Base-by-base conservation (phyloP, 164 flowering plant species). In the Magnolia changhungtana region DNA sequence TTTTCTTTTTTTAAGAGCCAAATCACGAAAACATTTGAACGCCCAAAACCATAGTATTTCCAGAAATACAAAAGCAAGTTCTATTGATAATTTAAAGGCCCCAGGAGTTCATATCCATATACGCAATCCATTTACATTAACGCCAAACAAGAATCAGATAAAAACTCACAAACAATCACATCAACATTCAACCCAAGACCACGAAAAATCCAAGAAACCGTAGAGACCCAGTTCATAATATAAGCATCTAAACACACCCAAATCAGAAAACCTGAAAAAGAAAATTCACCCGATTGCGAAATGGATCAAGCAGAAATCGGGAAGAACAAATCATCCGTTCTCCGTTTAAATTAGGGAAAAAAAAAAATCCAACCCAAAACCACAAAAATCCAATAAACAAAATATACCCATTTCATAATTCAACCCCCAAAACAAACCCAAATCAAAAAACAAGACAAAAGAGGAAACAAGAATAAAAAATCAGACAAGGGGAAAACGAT, bases 141-240 rank as follows among this genome's bases (percentile, higher is more conserved):
- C 11, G 16, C 20, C 24, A 64, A 64, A 64, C 8, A 82, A 21
- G 50, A 31, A 19, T 74, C 49, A 50, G 20, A 50, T 77, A 66
- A 64, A 51, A 50, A 21, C 71, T 11, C 16, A 51, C 65, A 19
- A 9, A 29, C 21, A 63, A 76, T 8, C 45, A 16, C 13, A 71
- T 52, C 4, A 63, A 71, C 31, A n/a, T 49, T 16, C 63, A 11
- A 11, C 51, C 37, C 37, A 23, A 63, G 8, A 45, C 20, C n/a
- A 71, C n/a, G 7, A 71, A 71, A 70, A 58, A 2, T 49, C 13
- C 63, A 31, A 8, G 10, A 72, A 72, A 50, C 27, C 19, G 51
- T 11, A 52, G 50, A 72, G 6, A 61, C 78, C 78, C 59, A 61
- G 8, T 21, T 52, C 51, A 55, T 24, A 68, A 52, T 68, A 31